phyloP scores from a whole-genome alignment of 176 grass and related monocot species.

The Phoenix dactylifera region DNA sequence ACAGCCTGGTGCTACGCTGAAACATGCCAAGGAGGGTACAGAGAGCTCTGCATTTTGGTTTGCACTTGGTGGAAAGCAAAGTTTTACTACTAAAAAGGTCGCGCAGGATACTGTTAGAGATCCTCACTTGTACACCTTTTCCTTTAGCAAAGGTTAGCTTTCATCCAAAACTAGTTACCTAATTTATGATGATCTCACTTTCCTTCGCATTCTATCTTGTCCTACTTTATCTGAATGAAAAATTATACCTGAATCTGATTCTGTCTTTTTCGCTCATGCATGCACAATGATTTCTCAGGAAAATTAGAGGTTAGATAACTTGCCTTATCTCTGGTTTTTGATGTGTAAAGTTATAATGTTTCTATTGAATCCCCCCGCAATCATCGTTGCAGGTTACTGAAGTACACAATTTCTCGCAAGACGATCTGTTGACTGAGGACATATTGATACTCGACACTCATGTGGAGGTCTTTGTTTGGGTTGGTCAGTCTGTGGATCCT shows the following conservation, averaged over 20 bases:
- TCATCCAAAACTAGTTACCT: constrained; percentile 5
- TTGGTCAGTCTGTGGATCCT: constrained; percentile 69
- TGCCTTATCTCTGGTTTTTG: constrained; percentile 2
- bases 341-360: constrained; percentile 15
- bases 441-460: constrained; percentile 86
- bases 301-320: constrained; percentile 59
- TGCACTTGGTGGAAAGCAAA: constrained; percentile 93
- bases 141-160: constrained; percentile 67
- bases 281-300: constrained; percentile 37
- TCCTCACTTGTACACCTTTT: constrained; percentile 79
- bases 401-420: constrained; percentile 93
- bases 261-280: constrained; percentile 15
- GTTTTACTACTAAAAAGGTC: constrained; percentile 51
- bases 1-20: constrained; percentile 64
- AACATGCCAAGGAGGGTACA: constrained; percentile 89
- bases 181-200: constrained; percentile 19
- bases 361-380: background rate
- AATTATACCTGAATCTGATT: constrained; percentile 15
- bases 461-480: constrained; percentile 83
- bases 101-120: constrained; percentile 66
- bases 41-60: constrained; percentile 99
- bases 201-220: background rate
- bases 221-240: too few species aligned
- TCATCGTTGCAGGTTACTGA: constrained; percentile 46
- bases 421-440: constrained; percentile 97